Evolutionary conservation across 2,329 filamentous ascomycete genomes (phyloP), one percentile per base, ranked within the genome.

Genomic region (Myotisia sp.): DNA sequence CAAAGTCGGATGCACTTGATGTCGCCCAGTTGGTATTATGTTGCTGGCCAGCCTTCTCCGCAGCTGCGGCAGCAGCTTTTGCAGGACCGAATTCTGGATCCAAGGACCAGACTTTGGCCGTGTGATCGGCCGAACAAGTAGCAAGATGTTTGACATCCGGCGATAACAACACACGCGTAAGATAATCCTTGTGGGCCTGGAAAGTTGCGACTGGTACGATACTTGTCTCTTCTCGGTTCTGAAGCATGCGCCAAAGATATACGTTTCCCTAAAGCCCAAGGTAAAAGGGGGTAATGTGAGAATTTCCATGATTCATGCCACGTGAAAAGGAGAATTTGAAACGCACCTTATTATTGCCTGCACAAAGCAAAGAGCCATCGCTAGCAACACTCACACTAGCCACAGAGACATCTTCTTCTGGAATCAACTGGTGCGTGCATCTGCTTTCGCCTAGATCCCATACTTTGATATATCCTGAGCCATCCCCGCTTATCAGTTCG

Each of bases 371-470:
- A 20, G 82, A 83, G 3, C 90, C 90, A 54, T 98, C 90, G 39
- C 79, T 93, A 3, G 90, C 90, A 33, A 98, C 86, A 2, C 90
- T 95, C 18, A 98, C 86, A 52, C 85, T 94, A 7, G 86, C 79
- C 17, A 98, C 82, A 0, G 83, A 79, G 26, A 93, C 82, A 50
- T 95, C 87, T 47, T 94, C 87, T 57, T 95, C 90, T 1, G 90
- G 90, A 29, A 94, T 92, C 43, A 98, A 69, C 60, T 95, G 83
- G 56, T 95, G 87, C 0, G 82, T 86, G 65, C 90, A 98, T 50
- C 85, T 92, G 54, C 94, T 95, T 68, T 95, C 86, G 6, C 85
- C 85, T 37, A 98, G 60, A 52, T 98, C 90, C 90, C 90, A 98
- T 42, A 98, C 81, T 26, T 87, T 70, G 40, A 98, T 84, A 55